Conservation (phyloP, 805 yeast genomes). For the Tetrapisispora pingtungensis region DNA sequence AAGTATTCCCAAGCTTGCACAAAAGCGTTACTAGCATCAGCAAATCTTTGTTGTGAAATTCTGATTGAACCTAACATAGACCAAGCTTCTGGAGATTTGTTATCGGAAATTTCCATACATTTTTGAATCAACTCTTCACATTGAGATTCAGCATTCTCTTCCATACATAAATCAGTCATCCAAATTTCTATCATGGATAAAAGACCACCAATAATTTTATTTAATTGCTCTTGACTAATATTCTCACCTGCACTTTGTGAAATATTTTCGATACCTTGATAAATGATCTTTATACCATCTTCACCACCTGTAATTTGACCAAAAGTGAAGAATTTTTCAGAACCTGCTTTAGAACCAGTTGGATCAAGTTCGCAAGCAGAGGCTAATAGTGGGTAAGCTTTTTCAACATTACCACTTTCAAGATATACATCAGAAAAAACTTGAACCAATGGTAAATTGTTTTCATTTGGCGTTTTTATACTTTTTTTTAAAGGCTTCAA, state of each 20-base stretch:
- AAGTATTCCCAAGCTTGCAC: conserved; percentile 64
- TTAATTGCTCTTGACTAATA: conserved; percentile 34
- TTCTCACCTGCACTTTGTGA: conserved; percentile 17
- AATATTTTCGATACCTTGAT: conserved; percentile 46
- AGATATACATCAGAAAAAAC: conserved; percentile 65
- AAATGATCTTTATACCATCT: conserved; percentile 56
- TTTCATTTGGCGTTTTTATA: conserved; percentile 15
- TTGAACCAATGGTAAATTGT: conserved; percentile 41
- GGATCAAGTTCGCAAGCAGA: conserved; percentile 63
- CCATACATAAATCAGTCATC: conserved; percentile 98
- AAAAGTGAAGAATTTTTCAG: conserved; percentile 76
- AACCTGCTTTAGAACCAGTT: conserved; percentile 46
- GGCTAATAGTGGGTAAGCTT: conserved; percentile 55
- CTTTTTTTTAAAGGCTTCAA: conserved; percentile 28
- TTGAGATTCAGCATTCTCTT: conserved; percentile 68
- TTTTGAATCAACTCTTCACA: conserved; percentile 65
- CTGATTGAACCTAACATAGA: conserved; percentile 75
- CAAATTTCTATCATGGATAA: conserved; percentile 86
- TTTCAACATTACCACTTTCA: conserved; percentile 71
- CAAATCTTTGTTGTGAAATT: conserved; percentile 69
- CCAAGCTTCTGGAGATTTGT: conserved; percentile 67
- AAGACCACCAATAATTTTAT: conserved; percentile 64
- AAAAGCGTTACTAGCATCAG: conserved; percentile 66
- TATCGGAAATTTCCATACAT: conserved; percentile 49
- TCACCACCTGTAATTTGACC: conserved; percentile 86